Base-by-base conservation (phyloP, 2,329 filamentous ascomycete genomes). In the Epichloe baconii region DNA sequence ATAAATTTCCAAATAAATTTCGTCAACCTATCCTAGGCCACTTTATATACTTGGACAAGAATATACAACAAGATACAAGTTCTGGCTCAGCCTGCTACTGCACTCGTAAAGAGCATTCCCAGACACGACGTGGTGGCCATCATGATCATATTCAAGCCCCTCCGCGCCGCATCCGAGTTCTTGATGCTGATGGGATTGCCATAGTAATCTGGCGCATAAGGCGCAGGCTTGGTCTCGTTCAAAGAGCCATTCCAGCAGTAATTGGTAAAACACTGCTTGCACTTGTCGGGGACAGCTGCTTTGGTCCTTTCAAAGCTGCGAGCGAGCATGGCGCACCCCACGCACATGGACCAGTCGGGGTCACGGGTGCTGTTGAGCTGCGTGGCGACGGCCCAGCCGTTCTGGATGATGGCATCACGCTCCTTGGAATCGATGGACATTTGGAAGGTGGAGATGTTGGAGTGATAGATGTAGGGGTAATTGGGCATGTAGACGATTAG, bases 211-310 rank as follows among this genome's bases (percentile, higher is more conserved):
- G 66, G 66, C 23, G 57, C 49, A 44, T 69, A 69, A 7, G 54
- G 58, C 54, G 57, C 75, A 1, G 66, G 62, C 1, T 60, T 57
- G 11, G 56, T 52, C 48, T 64, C 63, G 31, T 66, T 62, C 37
- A 68, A 52, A 15, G 79, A 86, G n/a, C 93, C 93, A 64, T 96
- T 79, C 93, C 93, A 98, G 77, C 93, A 98, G 71, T 96, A 96
- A 19, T 72, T 68, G 12, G 72, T 58, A 67, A 96, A 97, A 71
- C 93, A 98, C 47, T 75, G 61, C 43, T 69, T 73, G 71, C 93
- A 98, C 10, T 79, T 80, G 0, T 77, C 73, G 0, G 91, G 91
- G 1, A 90, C 75, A 0, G 70, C 55, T 0, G 84, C 85, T 17
- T 75, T 73, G 0, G 87, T 91, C 47, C 88, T 78, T 54, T 80